These are phyloP conservation scores for Trichoderma reesei DNA, from an alignment of 495 filamentous ascomycete genomes.

Conservation along the genomic window DNA sequence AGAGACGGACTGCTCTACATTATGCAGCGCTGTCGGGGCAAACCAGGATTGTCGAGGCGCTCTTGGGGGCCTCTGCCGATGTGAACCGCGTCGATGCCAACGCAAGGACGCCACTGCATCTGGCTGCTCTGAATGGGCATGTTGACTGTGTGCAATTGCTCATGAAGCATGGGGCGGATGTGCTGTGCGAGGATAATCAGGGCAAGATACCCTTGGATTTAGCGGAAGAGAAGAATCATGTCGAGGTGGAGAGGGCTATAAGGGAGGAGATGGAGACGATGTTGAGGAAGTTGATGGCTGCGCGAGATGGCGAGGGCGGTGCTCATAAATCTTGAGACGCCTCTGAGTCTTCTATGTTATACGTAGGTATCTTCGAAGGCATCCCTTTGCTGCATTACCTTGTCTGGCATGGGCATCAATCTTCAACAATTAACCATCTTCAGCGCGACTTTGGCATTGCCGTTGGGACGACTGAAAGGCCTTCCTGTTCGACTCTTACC, in stretches of 20 bases:
- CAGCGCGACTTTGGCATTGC: too few species aligned
- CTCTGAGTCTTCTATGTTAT: too few species aligned
- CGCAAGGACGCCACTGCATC: not conserved
- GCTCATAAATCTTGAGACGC: too few species aligned
- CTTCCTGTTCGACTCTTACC: too few species aligned
- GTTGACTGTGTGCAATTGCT: not conserved
- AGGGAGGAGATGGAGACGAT: not conserved
- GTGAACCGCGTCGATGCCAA: not conserved
- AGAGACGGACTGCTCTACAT: constrained; percentile 7
- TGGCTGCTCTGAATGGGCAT: not conserved
- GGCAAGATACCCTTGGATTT: constrained; percentile 1
- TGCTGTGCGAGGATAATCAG: not conserved
- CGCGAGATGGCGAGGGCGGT: not conserved
- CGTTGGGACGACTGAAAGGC: too few species aligned
- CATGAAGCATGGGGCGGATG: constrained; percentile 5
- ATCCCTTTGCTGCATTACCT: too few species aligned
- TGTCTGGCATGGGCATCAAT: too few species aligned
- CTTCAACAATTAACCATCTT: too few species aligned
- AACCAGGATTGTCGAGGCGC: not conserved
- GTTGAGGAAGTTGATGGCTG: not conserved
- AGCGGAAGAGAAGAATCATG: not conserved
- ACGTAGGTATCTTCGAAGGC: too few species aligned
- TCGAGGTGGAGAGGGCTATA: not conserved
- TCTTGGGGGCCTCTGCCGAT: not conserved
- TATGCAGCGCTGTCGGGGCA: not conserved